Base-by-base conservation (phyloP, 2,329 filamentous ascomycete genomes). In the Aphanoascus verrucosus region DNA sequence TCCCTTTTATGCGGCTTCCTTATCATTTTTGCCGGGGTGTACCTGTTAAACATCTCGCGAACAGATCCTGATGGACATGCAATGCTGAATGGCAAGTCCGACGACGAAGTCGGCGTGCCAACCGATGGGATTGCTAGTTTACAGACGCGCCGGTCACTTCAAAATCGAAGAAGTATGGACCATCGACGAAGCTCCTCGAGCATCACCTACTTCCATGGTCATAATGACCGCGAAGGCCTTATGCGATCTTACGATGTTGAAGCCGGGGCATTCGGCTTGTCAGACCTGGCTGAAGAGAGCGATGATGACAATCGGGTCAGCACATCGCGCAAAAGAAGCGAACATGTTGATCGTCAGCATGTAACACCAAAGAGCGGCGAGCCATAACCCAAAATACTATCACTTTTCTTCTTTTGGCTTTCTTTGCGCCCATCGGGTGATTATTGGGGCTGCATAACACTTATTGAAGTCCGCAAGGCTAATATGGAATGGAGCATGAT, bases 31-130 rank as follows among this genome's bases (percentile, higher is more conserved):
- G 86, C 89, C 2, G 91, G 91, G 28, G 91, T 97, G 51, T 97
- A 97, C 70, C 81, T 97, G 5, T 80, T 97, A 61, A 97, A 97
- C 65, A 82, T 98, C n/a, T 96, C 91, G 0, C 84, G 93, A 63
- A 80, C 84, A 60, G 93, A 98, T 64, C 89, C 93, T 1, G 83
- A 94, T 64, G 90, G 90, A 49, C 81, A 77, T 55, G 80, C 78
- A 55, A 68, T 84, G 59, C 74, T 86, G 35, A 78, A 80, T 51
- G 79, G 80, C 52, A 82, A 72, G 60, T 55, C 66, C 44, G 67
- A 77, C 60, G 78, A 80, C 55, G 79, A 83, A 49, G 88, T 94
- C 65, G 86, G 85, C 47, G 86, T 90, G 3, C 93, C 91, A 11
- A 96, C 90, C 12, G 93, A 98, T 67, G 88, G 86, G 67, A 81